phyloP scores from a whole-genome alignment of 2,329 filamentous ascomycete genomes.

The Aspergillus texensis region DNA sequence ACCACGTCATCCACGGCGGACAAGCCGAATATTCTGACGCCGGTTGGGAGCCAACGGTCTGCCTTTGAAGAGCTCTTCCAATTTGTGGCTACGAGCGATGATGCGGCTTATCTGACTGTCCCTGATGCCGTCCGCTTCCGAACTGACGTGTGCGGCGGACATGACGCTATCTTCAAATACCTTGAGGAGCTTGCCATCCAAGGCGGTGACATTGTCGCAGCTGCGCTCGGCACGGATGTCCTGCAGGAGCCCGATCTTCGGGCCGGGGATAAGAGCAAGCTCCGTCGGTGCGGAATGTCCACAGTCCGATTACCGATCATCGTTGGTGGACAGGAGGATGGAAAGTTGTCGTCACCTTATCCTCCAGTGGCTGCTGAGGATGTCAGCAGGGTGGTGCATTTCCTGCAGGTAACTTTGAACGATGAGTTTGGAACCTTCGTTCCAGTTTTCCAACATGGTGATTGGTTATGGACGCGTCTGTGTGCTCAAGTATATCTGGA shows the following conservation, averaged over 20 bases:
- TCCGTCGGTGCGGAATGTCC: slow-evolving; percentile 2
- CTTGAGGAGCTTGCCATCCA: background rate
- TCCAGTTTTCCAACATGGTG: slow-evolving; percentile 3
- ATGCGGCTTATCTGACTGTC: background rate
- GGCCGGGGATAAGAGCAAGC: background rate
- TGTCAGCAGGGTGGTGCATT: background rate
- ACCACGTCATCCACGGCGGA: background rate
- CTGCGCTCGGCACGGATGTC: slow-evolving; percentile 3
- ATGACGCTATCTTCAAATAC: background rate
- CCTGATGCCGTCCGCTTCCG: background rate
- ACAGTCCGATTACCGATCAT: slow-evolving; percentile 2
- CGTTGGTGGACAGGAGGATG: background rate
- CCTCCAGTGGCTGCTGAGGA: background rate
- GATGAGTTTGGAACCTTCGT: background rate
- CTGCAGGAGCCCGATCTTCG: slow-evolving; percentile 1
- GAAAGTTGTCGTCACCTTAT: background rate
- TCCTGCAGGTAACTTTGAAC: background rate
- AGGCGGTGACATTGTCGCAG: slow-evolving; percentile 1
- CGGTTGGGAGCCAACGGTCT: background rate
- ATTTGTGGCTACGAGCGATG: slow-evolving; percentile 2
- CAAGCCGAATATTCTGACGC: background rate
- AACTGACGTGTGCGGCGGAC: slow-evolving; percentile 1
- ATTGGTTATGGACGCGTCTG: slow-evolving; percentile 3
- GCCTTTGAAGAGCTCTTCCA: slow-evolving; percentile 4
- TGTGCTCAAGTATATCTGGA: slow-evolving; percentile 8